Evolutionary conservation across 768 basidiomycete species (phyloP).

Genomic region (Lentinula detonsa): DNA sequence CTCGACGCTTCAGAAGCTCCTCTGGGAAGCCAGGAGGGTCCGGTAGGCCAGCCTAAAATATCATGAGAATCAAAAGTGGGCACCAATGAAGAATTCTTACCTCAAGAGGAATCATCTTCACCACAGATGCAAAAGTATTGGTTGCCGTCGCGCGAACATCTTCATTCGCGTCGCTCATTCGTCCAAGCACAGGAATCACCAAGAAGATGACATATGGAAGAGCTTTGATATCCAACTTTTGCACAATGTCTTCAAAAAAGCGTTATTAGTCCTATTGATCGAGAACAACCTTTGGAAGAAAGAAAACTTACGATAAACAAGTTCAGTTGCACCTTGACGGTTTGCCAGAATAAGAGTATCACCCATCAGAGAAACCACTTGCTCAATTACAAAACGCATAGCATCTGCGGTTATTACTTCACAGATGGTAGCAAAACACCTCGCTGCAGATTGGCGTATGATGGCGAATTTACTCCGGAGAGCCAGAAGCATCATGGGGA

Average conservation of each 20-base stretch:
- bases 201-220: constrained; percentile 96
- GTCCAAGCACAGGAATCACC: constrained; percentile 90
- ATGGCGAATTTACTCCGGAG: constrained; percentile 87
- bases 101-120: constrained; percentile 98
- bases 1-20: constrained; percentile 79
- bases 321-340: constrained; percentile 85
- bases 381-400: constrained; percentile 87
- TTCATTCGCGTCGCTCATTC: constrained; percentile 95
- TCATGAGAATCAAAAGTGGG: background rate
- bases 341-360: constrained; percentile 72
- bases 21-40: constrained; percentile 91
- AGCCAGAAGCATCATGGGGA: constrained; percentile 72
- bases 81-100: constrained; percentile 30
- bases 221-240: constrained; percentile 87
- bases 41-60: constrained; percentile 81
- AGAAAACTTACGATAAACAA: constrained; percentile 78
- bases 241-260: constrained; percentile 70
- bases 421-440: constrained; percentile 84
- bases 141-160: constrained; percentile 90
- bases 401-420: constrained; percentile 79
- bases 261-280: constrained; percentile 6
- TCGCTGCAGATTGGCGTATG: constrained; percentile 81
- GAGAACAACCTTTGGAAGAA: background rate
- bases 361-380: constrained; percentile 72
- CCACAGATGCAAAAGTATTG: constrained; percentile 94